Evolutionary conservation across 2,329 filamentous ascomycete species (phyloP), one percentile per base, ranked within the genome.

Genomic region (Monilinia aucupariae): DNA sequence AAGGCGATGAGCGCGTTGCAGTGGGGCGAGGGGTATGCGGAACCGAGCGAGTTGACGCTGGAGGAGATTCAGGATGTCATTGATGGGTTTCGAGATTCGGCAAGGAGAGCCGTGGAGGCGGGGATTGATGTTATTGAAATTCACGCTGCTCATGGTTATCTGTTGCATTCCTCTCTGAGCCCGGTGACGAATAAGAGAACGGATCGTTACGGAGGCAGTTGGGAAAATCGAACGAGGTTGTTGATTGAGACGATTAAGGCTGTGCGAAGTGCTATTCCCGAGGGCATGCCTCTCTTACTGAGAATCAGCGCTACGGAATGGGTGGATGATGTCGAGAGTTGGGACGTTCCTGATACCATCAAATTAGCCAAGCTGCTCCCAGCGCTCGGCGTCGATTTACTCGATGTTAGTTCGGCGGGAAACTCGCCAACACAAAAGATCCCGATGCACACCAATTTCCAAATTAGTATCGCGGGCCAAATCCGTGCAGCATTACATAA

Each of bases 391-490:
- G 82, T 96, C 50, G 92, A 97, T 73, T 78, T 96, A 20, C 80
- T 96, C 37, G 92, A 97, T 74, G 85, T 96, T 63, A 91, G 87
- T 69, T 87, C 86, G 0, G 91, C 86, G 41, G 92, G 90, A 47
- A 89, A 90, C 73, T 82, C 85, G 72, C 75, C 79, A 43, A 74
- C 76, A 51, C 86, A 89, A 72, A 53, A 30, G 17, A 50, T 71
- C 9, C 54, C 55, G 25, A 70, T 80, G 15, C 81, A 83, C 51
- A 85, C 86, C 1, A 84, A 81, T 47, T 93, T 90, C 79, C 92
- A 96, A 78, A 82, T 86, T 27, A 84, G 86, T 48, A 84, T 94
- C 61, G 88, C 91, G 0, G 84, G 85, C 53, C 79, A 81, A 39
- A 84, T 96, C 66, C 90, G 93, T 72, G 80, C 86, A 67, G 88